phyloP scores from a whole-genome alignment of 257 asterid species.

The Solanum sejunctum region DNA sequence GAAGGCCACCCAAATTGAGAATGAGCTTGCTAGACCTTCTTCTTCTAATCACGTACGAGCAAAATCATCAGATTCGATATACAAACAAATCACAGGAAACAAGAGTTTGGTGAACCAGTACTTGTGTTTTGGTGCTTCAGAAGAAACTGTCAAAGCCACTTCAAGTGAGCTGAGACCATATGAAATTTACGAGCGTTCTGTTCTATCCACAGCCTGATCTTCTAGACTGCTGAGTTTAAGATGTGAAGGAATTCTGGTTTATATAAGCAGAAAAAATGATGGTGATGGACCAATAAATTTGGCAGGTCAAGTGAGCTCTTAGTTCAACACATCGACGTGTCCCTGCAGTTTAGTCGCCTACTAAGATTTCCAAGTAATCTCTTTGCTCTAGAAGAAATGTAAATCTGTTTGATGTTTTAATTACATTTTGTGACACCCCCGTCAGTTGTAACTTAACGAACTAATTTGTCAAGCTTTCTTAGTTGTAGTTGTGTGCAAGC shows the following conservation, averaged over 20 bases:
- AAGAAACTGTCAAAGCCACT: constrained; percentile 13
- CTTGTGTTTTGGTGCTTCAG: constrained; percentile 56
- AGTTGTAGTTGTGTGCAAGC: background rate
- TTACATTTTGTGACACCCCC: background rate
- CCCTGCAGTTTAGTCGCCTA: background rate
- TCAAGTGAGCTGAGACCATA: constrained; percentile 21
- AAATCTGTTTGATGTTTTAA: background rate
- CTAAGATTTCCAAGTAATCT: background rate
- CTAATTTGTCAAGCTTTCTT: background rate
- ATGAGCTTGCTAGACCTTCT: constrained; percentile 27
- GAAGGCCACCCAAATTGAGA: constrained; percentile 30
- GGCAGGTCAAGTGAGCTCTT: background rate
- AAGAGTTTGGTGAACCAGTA: constrained; percentile 45
- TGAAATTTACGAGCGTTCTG: constrained; percentile 42
- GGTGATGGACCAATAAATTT: background rate
- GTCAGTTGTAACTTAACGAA: background rate
- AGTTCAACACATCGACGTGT: background rate
- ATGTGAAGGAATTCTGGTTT: background rate
- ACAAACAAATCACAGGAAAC: constrained; percentile 19
- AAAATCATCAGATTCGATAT: constrained; percentile 8
- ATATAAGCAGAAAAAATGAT: background rate
- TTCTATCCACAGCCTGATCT: constrained; percentile 43
- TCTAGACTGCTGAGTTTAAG: background rate
- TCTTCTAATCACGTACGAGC: constrained; percentile 7
- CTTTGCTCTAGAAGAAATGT: background rate